A percentile compares a stretch with the other conserved stretches of the same genome.
These are phyloP conservation scores for Brassica carinata DNA, from an alignment of 345 rosid genomes.

Conservation along the genomic window DNA sequence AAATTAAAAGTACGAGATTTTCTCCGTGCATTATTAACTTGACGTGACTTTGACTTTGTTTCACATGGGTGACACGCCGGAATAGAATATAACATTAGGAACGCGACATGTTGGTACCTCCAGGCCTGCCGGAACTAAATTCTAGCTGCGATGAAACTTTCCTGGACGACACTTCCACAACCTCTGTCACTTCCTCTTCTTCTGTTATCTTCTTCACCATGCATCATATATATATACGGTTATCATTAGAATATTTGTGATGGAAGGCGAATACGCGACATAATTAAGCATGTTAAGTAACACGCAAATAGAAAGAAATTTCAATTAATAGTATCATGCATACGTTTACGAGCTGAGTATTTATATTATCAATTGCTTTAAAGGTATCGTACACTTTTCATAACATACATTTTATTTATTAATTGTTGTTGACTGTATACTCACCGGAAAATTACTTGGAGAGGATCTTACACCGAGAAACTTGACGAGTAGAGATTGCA, in stretches of 20 bases:
- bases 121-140: constrained; percentile 29
- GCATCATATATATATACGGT: background rate
- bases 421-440: background rate
- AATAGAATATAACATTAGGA: background rate
- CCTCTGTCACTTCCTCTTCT: constrained; percentile 17
- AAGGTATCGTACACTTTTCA: background rate
- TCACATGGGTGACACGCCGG: background rate
- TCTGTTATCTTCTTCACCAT: constrained; percentile 13
- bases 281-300: background rate
- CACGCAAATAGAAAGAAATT: background rate
- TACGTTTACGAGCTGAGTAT: background rate
- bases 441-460: constrained; percentile 1
- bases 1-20: background rate
- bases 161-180: constrained; percentile 27
- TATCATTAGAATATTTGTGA: background rate
- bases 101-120: constrained; percentile 13
- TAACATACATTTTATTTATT: background rate
- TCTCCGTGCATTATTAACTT: background rate
- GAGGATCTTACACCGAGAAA: background rate
- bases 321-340: background rate
- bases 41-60: background rate
- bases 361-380: background rate
- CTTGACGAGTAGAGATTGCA: constrained; percentile 10
- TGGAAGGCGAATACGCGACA: background rate
- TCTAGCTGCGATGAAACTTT: background rate